Evolutionary conservation across 306 rosid genomes (phyloP).

Genomic region (Citrullus amarus): DNA sequence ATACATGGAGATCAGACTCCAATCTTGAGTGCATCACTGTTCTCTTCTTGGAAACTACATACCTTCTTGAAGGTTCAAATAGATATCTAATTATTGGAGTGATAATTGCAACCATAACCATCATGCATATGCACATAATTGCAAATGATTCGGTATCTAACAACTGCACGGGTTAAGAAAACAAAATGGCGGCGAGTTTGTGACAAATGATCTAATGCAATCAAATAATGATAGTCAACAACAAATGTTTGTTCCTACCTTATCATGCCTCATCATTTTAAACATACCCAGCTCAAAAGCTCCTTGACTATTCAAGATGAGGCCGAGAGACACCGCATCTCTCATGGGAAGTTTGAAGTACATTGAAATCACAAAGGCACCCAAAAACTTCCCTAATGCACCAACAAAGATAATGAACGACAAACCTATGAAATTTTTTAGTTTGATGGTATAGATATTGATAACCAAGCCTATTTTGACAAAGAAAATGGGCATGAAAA

Average conservation of each 20-base stretch:
- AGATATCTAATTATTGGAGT: constrained; percentile 15
- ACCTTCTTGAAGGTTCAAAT: constrained; percentile 26
- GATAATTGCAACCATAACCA: constrained; percentile 13
- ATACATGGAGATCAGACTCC: constrained; percentile 8
- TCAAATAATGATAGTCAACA: no score
- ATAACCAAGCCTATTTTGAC: constrained; percentile 11
- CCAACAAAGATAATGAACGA: constrained; percentile 5
- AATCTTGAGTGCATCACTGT: constrained; percentile 7
- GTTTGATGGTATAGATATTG: neutral
- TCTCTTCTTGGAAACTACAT: constrained; percentile 14
- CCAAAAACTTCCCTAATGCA: constrained; percentile 22
- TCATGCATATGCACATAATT: constrained; percentile 3
- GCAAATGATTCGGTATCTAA: constrained; percentile 8
- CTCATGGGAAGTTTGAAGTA: constrained; percentile 9
- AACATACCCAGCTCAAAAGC: constrained; percentile 18
- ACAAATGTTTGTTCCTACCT: neutral
- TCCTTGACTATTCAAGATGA: constrained; percentile 25
- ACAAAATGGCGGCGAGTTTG: neutral
- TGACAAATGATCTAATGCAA: neutral
- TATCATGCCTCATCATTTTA: neutral
- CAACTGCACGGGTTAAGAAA: constrained; percentile 4
- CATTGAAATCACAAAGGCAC: constrained; percentile 6
- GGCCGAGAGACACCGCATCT: constrained; percentile 24
- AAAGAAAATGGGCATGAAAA: constrained; percentile 26
- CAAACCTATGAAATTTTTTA: constrained; percentile 3